phyloP scores from a whole-genome alignment of 768 basidiomycete genomes.

The Bullera alba region DNA sequence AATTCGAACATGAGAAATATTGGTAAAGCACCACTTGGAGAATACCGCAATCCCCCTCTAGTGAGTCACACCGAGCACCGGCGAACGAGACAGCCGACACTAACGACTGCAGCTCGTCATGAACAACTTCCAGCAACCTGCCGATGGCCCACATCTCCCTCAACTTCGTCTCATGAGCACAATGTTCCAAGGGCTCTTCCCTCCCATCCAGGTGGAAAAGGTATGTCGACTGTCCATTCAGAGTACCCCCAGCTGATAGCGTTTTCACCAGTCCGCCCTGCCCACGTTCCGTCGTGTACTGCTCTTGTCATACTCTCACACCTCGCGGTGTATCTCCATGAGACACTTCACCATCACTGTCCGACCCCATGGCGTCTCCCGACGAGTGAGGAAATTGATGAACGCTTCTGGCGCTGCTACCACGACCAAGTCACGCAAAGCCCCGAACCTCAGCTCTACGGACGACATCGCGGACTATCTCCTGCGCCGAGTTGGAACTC shows the following conservation, averaged over 20 bases:
- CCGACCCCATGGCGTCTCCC: conserved; percentile 87
- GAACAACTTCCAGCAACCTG: conserved; percentile 54
- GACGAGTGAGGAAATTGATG: conserved; percentile 78
- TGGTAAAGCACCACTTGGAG: conserved; percentile 44
- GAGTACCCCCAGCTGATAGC: too few species aligned
- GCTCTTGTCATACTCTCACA: conserved; percentile 81
- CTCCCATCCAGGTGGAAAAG: conserved; percentile 61
- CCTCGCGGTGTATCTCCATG: conserved; percentile 78
- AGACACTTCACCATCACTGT: conserved; percentile 94
- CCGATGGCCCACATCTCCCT: conserved; percentile 58
- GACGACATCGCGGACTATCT: conserved; percentile 94
- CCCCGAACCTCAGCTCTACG: conserved; percentile 70
- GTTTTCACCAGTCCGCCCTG: conserved; percentile 65
- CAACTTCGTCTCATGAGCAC: conserved; percentile 90
- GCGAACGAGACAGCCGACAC: not conserved
- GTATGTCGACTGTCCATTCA: conserved; percentile 19
- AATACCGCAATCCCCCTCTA: conserved; percentile 80
- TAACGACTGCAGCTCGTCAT: conserved; percentile 66
- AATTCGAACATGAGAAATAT: conserved; percentile 41
- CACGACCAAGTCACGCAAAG: conserved; percentile 25
- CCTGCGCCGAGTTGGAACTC: conserved; percentile 59
- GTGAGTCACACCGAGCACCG: conserved; percentile 51
- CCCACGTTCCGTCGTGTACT: conserved; percentile 71
- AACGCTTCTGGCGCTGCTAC: conserved; percentile 51
- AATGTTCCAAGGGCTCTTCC: conserved; percentile 92